Base-by-base conservation (phyloP, 1,284 basidiomycete genomes). In the Austroboletus sp. region DNA sequence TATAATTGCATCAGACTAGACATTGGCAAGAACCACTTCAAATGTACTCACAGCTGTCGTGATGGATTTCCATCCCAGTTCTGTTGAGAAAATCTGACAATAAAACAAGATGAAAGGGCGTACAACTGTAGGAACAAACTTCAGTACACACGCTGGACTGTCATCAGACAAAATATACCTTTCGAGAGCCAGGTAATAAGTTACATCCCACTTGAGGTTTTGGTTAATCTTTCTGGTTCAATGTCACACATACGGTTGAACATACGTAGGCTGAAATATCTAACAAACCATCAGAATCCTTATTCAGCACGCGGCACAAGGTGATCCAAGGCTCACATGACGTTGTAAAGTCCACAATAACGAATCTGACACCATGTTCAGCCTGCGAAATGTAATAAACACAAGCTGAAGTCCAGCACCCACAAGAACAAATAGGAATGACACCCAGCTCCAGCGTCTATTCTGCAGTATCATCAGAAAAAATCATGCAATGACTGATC, bases 341-440 rank as follows among this genome's bases (percentile, higher is more conserved):
- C 9, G 3, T 0, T 12, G 3, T 6, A 33, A 16, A 49, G 21
- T 2, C 48, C 45, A 38, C 13, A 38, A 11, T 38, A 38, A 6
- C 37, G 37, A 25, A 38, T 15, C 37, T 38, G n/a, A n/a, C n/a
- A n/a, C n/a, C n/a, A 17, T 9, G 19, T 12, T 4, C n/a, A n/a
- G n/a, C n/a, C n/a, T n/a, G n/a, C n/a, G n/a, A n/a, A n/a, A n/a
- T n/a, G n/a, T n/a, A n/a, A n/a, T n/a, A n/a, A n/a, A 13, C 6
- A 11, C 17, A 7, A 6, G 11, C 3, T 7, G 4, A 15, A 8
- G 15, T n/a, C 2, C 1, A 6, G 8, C 10, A 38, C 47, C 6
- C 6, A 49, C 48, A 5, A 49, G 10, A 4, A 49, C 13, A 21
- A 49, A 50, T 3, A 50, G 3, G 0, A 34, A 40, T 3, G 48